Conservation (phyloP, 768 basidiomycete species). For the Leccinum aurantiacum region DNA sequence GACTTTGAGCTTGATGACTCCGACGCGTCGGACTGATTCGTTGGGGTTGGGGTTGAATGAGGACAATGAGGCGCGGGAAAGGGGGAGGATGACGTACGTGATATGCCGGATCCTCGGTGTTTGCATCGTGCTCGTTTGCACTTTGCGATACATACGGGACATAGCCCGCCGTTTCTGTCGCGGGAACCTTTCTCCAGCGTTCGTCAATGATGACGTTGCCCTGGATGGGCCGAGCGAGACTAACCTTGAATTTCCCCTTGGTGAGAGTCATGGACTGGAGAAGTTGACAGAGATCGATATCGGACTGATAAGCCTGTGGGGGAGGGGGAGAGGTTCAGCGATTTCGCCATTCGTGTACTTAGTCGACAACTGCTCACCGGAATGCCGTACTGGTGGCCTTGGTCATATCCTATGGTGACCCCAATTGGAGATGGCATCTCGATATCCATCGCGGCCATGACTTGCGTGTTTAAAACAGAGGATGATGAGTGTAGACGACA, state of each 20-base stretch:
- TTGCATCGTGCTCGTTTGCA: conserved; percentile 41
- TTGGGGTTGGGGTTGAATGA: neutral
- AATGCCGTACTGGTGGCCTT: conserved; percentile 19
- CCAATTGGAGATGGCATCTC: conserved; percentile 35
- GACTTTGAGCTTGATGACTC: conserved; percentile 46
- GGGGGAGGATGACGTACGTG: conserved; percentile 34
- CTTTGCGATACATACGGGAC: conserved; percentile 33
- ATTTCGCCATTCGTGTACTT: neutral
- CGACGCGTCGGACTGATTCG: conserved; percentile 44
- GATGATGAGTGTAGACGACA: neutral
- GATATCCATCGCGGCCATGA: conserved; percentile 30
- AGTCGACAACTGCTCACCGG: conserved; percentile 19
- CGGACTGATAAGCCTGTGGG: conserved; percentile 27
- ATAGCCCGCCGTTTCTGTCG: conserved; percentile 15
- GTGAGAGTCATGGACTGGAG: conserved; percentile 51
- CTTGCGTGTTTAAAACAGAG: neutral
- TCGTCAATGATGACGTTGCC: conserved; percentile 14
- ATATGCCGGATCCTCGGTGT: conserved; percentile 46
- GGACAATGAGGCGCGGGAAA: neutral
- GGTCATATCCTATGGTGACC: conserved; percentile 24
- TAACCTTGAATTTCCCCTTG: conserved; percentile 35
- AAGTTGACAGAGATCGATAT: conserved; percentile 53
- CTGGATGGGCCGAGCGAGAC: conserved; percentile 1
- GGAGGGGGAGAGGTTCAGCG: conserved; percentile 3
- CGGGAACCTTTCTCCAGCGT: conserved; percentile 37